A percentile compares a stretch with the other conserved stretches of the same genome.
phyloP scores from a whole-genome alignment of 805 yeast genomes.

The Candida schatavii region DNA sequence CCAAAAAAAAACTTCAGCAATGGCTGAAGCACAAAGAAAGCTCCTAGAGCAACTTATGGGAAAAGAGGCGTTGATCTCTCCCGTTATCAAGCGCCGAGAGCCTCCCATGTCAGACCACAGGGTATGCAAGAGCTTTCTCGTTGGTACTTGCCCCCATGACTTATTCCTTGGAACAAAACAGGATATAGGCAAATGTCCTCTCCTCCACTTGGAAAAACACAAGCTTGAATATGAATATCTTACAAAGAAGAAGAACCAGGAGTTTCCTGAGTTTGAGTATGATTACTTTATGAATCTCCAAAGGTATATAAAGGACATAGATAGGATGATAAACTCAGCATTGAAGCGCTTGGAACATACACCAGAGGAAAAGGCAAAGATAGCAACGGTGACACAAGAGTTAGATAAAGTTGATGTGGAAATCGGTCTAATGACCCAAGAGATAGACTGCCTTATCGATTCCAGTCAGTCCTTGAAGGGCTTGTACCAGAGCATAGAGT shows the following conservation, averaged over 20 bases:
- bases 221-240: conserved; percentile 64
- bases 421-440: conserved; percentile 67
- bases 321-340: conserved; percentile 61
- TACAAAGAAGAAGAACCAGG: conserved; percentile 36
- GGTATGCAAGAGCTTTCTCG: conserved; percentile 79
- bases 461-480: conserved; percentile 52
- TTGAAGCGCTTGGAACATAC: conserved; percentile 66
- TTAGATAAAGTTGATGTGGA: conserved; percentile 60
- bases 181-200: conserved; percentile 77
- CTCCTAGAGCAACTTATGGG: conserved; percentile 83
- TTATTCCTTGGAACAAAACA: conserved; percentile 78
- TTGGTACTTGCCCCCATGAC: conserved; percentile 85
- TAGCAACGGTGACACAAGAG: conserved; percentile 52
- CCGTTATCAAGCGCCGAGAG: conserved; percentile 30
- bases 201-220: conserved; percentile 69
- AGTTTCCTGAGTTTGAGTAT: conserved; percentile 49
- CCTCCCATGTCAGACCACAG: conserved; percentile 43
- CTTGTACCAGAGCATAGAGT: conserved; percentile 44
- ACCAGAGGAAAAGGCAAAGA: conserved; percentile 65
- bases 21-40: conserved; percentile 69
- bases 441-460: conserved; percentile 51
- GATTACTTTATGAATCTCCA: conserved; percentile 51
- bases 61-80: conserved; percentile 43
- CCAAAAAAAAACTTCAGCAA: too few species aligned
- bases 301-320: conserved; percentile 62